Percentiles rank a stretch among this genome's conserved stretches.
These are phyloP conservation scores for Fagopyrum tataricum DNA, from an alignment of 148 eudicot genomes.

Conservation along the genomic window DNA sequence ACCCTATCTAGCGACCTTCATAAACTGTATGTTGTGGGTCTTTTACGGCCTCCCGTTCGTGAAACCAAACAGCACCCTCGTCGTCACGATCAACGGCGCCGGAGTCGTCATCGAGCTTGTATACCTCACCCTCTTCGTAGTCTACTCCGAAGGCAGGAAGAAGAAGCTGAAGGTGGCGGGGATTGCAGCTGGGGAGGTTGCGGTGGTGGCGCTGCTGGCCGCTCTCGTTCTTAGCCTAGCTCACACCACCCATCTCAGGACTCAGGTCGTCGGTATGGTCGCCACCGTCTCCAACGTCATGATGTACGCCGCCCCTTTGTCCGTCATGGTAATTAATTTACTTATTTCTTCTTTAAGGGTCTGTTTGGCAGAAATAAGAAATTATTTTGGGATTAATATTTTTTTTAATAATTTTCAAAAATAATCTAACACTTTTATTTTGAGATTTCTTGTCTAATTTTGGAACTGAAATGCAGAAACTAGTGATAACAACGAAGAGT, in stretches of 20 bases:
- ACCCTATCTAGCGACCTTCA: constrained; percentile 69
- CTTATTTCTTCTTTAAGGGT: background rate
- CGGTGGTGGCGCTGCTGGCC: constrained; percentile 34
- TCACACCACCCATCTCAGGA: constrained; percentile 49
- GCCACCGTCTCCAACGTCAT: constrained; percentile 45
- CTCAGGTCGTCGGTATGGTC: constrained; percentile 53
- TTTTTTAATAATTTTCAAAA: no score
- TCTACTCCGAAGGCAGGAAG: constrained; percentile 36
- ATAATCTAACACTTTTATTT: no score
- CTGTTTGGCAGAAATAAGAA: no score
- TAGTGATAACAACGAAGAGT: constrained; percentile 76
- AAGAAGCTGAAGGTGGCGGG: constrained; percentile 37
- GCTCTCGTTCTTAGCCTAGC: constrained; percentile 38
- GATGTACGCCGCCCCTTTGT: constrained; percentile 87
- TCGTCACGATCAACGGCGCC: constrained; percentile 63
- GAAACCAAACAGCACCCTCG: constrained; percentile 60
- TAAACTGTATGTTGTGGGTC: constrained; percentile 81
- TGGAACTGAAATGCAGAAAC: constrained; percentile 36
- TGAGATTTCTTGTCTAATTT: background rate
- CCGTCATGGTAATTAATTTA: constrained; percentile 37
- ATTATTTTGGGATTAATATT: no score
- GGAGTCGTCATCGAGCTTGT: constrained; percentile 55
- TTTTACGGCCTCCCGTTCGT: constrained; percentile 78
- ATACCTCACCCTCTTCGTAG: constrained; percentile 46
- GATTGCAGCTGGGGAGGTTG: constrained; percentile 37